Conservation (phyloP, 2,329 filamentous ascomycete species). For the Botrytis fabae region DNA sequence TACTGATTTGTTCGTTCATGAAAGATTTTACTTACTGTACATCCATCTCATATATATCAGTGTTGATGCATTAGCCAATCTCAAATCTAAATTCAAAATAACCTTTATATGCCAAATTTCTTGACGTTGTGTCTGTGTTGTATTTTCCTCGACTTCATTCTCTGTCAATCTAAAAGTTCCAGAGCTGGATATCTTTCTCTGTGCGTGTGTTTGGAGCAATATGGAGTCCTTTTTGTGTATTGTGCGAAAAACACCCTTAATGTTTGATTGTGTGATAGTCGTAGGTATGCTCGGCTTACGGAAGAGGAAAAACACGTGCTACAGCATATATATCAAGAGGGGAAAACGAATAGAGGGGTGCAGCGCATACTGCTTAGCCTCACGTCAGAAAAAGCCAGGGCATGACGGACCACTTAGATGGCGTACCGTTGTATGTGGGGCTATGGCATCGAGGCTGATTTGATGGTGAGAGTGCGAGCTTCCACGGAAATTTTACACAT, state of each 20-base stretch:
- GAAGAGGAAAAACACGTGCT: neutral
- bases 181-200: neutral
- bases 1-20: neutral
- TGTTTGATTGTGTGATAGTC: neutral
- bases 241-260: neutral
- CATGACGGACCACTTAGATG: neutral
- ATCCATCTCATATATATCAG: neutral
- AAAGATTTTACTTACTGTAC: neutral
- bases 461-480: neutral
- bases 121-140: neutral
- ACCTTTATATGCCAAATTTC: neutral
- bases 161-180: neutral
- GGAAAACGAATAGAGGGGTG: neutral
- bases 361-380: neutral
- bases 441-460: neutral
- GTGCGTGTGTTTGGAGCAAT: neutral
- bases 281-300: neutral
- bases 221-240: neutral
- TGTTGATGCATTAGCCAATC: neutral
- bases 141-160: neutral
- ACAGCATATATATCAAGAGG: neutral
- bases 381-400: neutral
- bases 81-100: neutral
- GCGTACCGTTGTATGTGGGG: constrained; percentile 4
- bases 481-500: neutral